These are phyloP conservation scores for Peltaster fructicola DNA, from an alignment of 2,329 filamentous ascomycete species.

Conservation along the genomic window DNA sequence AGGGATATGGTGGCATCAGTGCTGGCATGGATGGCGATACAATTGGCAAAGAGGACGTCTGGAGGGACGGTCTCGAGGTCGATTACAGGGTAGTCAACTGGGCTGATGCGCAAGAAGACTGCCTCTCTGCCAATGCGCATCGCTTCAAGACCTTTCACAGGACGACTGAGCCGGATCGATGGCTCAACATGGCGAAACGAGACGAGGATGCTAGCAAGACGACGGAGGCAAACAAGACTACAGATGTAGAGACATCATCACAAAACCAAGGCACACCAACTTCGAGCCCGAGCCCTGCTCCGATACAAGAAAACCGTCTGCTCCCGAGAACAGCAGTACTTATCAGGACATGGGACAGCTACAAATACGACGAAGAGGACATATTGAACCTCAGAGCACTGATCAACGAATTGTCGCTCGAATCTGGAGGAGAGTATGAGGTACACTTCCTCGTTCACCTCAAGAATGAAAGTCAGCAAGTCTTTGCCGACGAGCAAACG, in stretches of 20 bases:
- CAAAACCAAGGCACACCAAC: no score
- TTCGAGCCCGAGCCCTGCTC: no score
- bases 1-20: conserved; percentile 60
- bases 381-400: conserved; percentile 67
- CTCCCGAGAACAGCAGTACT: conserved; percentile 56
- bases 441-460: conserved; percentile 74
- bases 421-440: conserved; percentile 73
- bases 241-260: conserved; percentile 5
- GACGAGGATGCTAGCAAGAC: conserved; percentile 11
- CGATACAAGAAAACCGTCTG: no score
- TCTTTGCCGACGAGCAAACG: conserved; percentile 62
- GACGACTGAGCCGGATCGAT: conserved; percentile 25
- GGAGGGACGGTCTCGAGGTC: conserved; percentile 52
- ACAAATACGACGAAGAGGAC: conserved; percentile 61
- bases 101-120: conserved; percentile 60
- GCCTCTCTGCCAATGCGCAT: conserved; percentile 49
- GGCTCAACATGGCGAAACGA: conserved; percentile 20
- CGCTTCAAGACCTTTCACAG: no score
- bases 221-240: conserved; percentile 5
- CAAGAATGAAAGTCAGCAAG: conserved; percentile 58
- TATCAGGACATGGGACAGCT: conserved; percentile 68
- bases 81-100: conserved; percentile 65
- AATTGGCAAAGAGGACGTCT: conserved; percentile 64
- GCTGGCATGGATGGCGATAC: conserved; percentile 71
- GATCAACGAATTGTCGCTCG: conserved; percentile 60